Percentiles rank a stretch among this genome's conserved stretches.
Conservation (phyloP, 163 green algal species). For the Picocystis sp. region DNA sequence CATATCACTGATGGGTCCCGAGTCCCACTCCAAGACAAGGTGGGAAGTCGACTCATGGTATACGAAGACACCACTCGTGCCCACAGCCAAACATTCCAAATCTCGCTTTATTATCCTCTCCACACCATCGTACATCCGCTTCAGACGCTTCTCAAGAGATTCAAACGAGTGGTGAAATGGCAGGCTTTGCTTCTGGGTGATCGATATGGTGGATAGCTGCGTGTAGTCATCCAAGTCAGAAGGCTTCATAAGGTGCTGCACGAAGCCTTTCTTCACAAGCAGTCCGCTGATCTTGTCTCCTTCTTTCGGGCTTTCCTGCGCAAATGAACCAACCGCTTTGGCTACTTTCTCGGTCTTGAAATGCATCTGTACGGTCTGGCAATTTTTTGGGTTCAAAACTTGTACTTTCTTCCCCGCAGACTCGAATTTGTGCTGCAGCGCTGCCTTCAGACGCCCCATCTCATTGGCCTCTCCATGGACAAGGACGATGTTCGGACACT, state of each 20-base stretch:
- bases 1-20: slow-evolving; percentile 46
- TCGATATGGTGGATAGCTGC: slow-evolving; percentile 14
- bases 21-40: slow-evolving; percentile 64
- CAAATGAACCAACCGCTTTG: slow-evolving; percentile 21
- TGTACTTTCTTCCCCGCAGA: slow-evolving; percentile 2
- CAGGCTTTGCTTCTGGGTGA: slow-evolving; percentile 23
- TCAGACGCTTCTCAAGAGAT: too few relatives aligned
- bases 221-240: slow-evolving; percentile 28
- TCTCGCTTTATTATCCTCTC: too few relatives aligned
- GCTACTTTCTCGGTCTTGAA: slow-evolving; percentile 28
- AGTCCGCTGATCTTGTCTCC: slow-evolving; percentile 18
- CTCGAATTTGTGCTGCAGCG: slow-evolving; percentile 46
- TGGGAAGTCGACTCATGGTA: slow-evolving; percentile 8
- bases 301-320: slow-evolving; percentile 10
- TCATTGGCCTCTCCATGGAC: slow-evolving; percentile 86
- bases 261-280: slow-evolving; percentile 29
- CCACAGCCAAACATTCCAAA: too few relatives aligned
- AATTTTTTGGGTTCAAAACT: slow-evolving; percentile 69
- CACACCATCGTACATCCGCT: too few relatives aligned
- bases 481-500: slow-evolving; percentile 79
- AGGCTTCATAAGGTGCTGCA: slow-evolving; percentile 20
- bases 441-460: slow-evolving; percentile 57
- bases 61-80: too few relatives aligned
- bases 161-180: slow-evolving; percentile 12
- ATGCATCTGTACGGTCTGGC: slow-evolving; percentile 43